Evolutionary conservation across 352 stramenopile species (phyloP), one percentile per base, ranked within the genome.

Genomic region (Globisporangium canariense): DNA sequence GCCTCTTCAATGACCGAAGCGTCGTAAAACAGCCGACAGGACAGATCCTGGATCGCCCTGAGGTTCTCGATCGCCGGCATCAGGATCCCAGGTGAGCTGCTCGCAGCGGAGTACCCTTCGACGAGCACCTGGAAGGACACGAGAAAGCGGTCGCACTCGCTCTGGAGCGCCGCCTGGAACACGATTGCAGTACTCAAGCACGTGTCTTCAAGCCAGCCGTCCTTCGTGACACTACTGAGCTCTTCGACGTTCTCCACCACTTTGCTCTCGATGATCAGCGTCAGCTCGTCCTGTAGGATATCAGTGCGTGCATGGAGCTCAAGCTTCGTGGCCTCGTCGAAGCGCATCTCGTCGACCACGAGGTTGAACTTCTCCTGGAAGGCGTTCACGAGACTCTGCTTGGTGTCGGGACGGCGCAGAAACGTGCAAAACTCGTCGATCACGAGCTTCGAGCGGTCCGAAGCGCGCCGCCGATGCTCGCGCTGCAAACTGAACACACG

Each of bases 281-380:
- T 66, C 30, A 97, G 51, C 40, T 80, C 78, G 58, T 93, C 82
- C 49, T 90, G 82, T 16, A 96, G 59, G 2, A 93, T 69, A 56
- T 97, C 89, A 3, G 67, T 66, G 16, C 83, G 74, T 25, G 90
- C 76, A 61, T 96, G 80, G 14, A 97, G 66, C 64, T 97, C 89
- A 14, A 78, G 43, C 55, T 94, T 93, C n/a, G 81, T 93, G 11
- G 74, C 46, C 8, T 88, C 78, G 20, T 97, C 87, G 46, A 92
- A 93, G 14, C 90, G 83, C 75, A 97, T 90, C 28, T 91, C 86
- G 14, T 93, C 74, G 1, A 84, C n/a, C 20, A 96, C 75, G n/a
- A 75, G 74, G 58, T 96, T 96, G 60, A 94, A 94, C 13, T 69
- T 71, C 6, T 54, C 64, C 58, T 96, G 83, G 66, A 94, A 97